Conservation (phyloP, 768 basidiomycete genomes). For the Tricholoma sp. region DNA sequence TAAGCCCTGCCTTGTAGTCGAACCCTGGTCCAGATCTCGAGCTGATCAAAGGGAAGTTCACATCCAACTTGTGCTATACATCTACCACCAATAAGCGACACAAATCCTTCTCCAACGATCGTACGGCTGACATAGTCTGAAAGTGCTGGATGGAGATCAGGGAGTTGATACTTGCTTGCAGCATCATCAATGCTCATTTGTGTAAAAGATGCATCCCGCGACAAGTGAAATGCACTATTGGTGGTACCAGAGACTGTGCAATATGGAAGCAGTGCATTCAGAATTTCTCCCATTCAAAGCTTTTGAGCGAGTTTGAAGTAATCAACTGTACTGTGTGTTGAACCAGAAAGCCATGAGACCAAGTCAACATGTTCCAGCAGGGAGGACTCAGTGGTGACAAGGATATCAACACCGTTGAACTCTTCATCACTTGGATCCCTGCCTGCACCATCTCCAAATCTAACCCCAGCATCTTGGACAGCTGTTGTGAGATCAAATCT, state of each 20-base stretch:
- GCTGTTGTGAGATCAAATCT: constrained; percentile 12
- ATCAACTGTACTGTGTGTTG: no score
- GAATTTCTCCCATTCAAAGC: no score
- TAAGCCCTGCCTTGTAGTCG: not conserved
- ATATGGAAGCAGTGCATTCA: no score
- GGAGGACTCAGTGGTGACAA: not conserved
- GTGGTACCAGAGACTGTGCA: no score
- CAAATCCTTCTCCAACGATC: not conserved
- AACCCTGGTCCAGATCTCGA: not conserved
- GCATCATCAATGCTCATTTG: constrained; percentile 1
- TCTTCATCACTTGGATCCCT: not conserved
- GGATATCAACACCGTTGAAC: not conserved
- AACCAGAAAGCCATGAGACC: no score
- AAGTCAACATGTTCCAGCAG: no score
- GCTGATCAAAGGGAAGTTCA: constrained; percentile 14
- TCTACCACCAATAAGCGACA: not conserved
- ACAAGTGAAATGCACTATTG: constrained; percentile 5
- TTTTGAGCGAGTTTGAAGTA: no score
- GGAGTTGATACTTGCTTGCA: constrained; percentile 1
- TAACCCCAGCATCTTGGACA: not conserved
- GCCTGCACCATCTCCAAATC: not conserved
- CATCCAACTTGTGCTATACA: not conserved
- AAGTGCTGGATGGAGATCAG: constrained; percentile 2
- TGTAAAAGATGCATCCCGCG: not conserved
- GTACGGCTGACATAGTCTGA: not conserved